Evolutionary conservation across 208 protist genomes (phyloP), one percentile per base, ranked within the genome.

Genomic region (Wallacemonas collosoma): DNA sequence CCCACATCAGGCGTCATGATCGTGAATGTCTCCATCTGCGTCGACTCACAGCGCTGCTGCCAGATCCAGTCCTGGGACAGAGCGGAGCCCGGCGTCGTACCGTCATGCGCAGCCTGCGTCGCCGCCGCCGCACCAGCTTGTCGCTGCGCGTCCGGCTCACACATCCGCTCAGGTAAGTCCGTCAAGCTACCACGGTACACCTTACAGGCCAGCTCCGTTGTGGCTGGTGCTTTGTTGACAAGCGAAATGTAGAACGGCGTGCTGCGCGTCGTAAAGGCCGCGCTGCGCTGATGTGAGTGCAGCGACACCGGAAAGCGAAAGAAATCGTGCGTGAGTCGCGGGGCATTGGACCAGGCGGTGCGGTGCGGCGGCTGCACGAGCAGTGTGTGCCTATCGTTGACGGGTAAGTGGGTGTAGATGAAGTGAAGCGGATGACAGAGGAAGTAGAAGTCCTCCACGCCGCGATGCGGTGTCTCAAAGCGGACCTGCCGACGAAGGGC

Each of bases 31-130:
- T 94, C 85, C 3, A 58, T 63, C 41, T 71, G 62, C 43, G 68
- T 81, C 2, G 61, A 72, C 68, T 97, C 89, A 12, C 86, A 74
- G 15, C 90, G 88, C 72, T 94, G 88, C 35, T 97, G 88, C 86
- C 89, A 97, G 50, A 93, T 78, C 86, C 89, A 95, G 71, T 91
- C 76, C 2, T 81, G 82, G 35, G 80, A 81, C 9, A 96, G 76
- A 17, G 60, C 60, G 4, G 40, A 11, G 60, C 60, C 60, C 2
- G 60, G 60, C 12, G 7, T 11, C 41, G 60, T 38, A n/a, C 8
- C 60, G 38, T 51, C 43, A n/a, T 35, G 74, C n/a, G 51, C 64
- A 6, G 55, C 72, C 40, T 12, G 6, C 45, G 45, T 0, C 45
- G 45, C 45, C 45, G 45, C 45, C 45, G 45, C 45, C 45, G 45